Percentiles rank a stretch among this genome's conserved stretches.
Evolutionary conservation across 352 stramenopile species (phyloP).

Genomic region (Globisporangium megalacanthum): DNA sequence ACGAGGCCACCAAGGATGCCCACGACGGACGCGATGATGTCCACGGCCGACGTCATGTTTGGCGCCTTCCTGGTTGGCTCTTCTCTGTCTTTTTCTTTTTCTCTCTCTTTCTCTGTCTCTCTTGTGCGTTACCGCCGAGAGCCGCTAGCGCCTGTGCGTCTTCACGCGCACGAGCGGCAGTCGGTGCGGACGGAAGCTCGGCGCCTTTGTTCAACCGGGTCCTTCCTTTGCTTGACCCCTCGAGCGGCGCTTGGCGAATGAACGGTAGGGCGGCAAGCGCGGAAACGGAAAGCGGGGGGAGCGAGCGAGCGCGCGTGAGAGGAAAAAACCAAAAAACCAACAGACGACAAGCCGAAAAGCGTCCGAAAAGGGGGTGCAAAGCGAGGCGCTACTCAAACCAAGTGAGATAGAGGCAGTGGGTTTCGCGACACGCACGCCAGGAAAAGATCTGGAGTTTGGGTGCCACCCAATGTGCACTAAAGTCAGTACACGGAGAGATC

Average conservation of each 20-base stretch:
- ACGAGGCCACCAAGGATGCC: slow-evolving; percentile 76
- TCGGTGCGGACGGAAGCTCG: too few species aligned
- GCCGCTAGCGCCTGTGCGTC: background rate
- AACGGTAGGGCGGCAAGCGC: background rate
- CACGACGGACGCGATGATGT: slow-evolving; percentile 74
- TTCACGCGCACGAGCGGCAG: background rate
- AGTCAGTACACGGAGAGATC: too few species aligned
- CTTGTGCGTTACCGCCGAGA: background rate
- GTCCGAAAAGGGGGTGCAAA: background rate
- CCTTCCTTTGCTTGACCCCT: background rate
- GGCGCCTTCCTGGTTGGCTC: background rate
- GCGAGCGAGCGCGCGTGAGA: background rate
- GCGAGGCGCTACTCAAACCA: background rate
- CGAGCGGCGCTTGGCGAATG: slow-evolving; percentile 3
- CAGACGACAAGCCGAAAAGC: background rate
- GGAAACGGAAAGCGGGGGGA: background rate
- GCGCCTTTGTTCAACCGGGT: background rate
- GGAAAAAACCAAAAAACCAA: slow-evolving; percentile 1
- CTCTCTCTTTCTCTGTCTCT: background rate
- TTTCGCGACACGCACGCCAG: background rate
- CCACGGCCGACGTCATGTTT: slow-evolving; percentile 24
- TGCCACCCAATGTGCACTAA: background rate
- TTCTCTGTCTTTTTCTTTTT: background rate
- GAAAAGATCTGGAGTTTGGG: slow-evolving; percentile 2
- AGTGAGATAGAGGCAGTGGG: background rate